These are phyloP conservation scores for Boletellus emodensis DNA, from an alignment of 768 basidiomycete species.

Conservation along the genomic window DNA sequence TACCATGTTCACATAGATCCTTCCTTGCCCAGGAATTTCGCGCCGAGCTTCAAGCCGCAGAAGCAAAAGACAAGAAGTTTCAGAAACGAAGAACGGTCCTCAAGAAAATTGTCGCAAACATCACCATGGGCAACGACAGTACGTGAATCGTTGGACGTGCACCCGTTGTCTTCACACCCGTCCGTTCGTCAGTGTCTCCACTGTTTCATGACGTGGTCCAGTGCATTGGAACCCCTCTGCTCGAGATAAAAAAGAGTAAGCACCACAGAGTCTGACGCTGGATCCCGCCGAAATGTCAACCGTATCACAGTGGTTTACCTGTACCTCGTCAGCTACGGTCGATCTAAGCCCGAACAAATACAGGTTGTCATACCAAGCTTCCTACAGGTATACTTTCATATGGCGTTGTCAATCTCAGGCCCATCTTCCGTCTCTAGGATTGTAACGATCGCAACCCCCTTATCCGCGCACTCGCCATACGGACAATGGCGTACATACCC, in stretches of 20 bases:
- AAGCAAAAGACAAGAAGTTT: slow-evolving; percentile 95
- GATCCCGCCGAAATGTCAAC: slow-evolving; percentile 1
- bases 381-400: slow-evolving; percentile 57
- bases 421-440: slow-evolving; percentile 53
- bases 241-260: slow-evolving; percentile 99
- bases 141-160: slow-evolving; percentile 35
- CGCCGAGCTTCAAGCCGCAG: slow-evolving; percentile 84
- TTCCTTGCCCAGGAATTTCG: slow-evolving; percentile 67
- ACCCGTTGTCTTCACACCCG: slow-evolving; percentile 15
- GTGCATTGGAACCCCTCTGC: slow-evolving; percentile 88
- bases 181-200: slow-evolving; percentile 68
- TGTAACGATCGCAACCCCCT: slow-evolving; percentile 95
- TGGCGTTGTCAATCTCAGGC: slow-evolving; percentile 5
- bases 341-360: slow-evolving; percentile 90
- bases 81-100: slow-evolving; percentile 88
- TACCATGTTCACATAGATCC: slow-evolving; percentile 11
- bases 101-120: slow-evolving; percentile 98
- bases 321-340: slow-evolving; percentile 95
- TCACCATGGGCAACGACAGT: slow-evolving; percentile 99
- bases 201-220: slow-evolving; percentile 95
- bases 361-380: slow-evolving; percentile 88
- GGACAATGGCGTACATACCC: slow-evolving; percentile 99
- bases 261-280: slow-evolving; percentile 2
- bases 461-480: slow-evolving; percentile 93
- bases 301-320: slow-evolving; percentile 84